Evolutionary conservation across 2,329 filamentous ascomycete genomes (phyloP), one percentile per base, ranked within the genome.

Genomic region (Lithohypha guttulata): DNA sequence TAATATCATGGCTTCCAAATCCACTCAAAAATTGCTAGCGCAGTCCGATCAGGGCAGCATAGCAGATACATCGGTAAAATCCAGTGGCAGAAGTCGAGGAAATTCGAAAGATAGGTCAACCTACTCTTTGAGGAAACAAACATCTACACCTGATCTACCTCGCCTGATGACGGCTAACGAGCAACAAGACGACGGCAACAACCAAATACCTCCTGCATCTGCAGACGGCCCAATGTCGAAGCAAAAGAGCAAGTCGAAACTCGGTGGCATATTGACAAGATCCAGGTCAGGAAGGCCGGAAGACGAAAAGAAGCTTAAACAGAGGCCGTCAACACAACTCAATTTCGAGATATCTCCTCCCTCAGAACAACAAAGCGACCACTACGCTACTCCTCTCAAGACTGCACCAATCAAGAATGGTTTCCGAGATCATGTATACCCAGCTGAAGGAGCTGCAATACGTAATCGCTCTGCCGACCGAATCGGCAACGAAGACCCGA

Each of bases 401-500:
- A 78, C 79, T 1, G 74, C 81, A 7, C 76, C 80, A 1, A 59
- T 77, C 22, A 48, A 49, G 22, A 18, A 40, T 18, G 46, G 47
- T 27, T 71, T 75, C 25, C 72, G 75, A 51, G 83, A 86, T 41
- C 73, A 78, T 50, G 70, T 77, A 2, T 77, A 79, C 51, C 73
- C 75, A 49, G 73, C 80, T 30, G 79, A 80, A 63, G 61, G 59
- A 45, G 75, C 80, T 20, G 68, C 70, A 17, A 59, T 70, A 40
- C 73, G 83, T 45, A 84, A 82, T 50, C 77, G 80, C 50, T 86
- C 83, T 3, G 76, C 77, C 45, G 84, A 93, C 56, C 75, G 83
- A 18, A 63, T 19, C 39, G 8, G 50, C 49, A 26, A 57, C 33
- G 38, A 51, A 19, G 57, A 61, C 18, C 42, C 43, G 17, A 4